Evolutionary conservation across 2,329 filamentous ascomycete species (phyloP), one percentile per base, ranked within the genome.

Genomic region (Thelonectria discophora): DNA sequence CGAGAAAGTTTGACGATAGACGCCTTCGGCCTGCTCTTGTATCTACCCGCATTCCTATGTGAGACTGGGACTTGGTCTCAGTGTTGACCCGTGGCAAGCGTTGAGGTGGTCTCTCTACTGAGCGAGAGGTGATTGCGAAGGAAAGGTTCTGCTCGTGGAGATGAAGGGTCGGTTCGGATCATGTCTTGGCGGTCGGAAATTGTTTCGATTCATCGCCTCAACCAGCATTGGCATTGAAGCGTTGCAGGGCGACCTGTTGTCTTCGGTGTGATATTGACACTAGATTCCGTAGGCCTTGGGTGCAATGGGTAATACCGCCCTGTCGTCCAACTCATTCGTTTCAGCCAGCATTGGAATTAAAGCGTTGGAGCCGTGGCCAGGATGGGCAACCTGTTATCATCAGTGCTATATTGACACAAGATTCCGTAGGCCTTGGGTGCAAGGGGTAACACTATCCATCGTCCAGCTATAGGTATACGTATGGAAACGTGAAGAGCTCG

Each of bases 401-500:
- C n/a, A n/a, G n/a, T n/a, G n/a, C n/a, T n/a, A n/a, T n/a, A n/a
- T n/a, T n/a, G n/a, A n/a, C n/a, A n/a, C n/a, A n/a, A n/a, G n/a
- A n/a, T n/a, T n/a, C n/a, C n/a, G n/a, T n/a, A n/a, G n/a, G n/a
- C n/a, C n/a, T n/a, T n/a, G n/a, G n/a, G n/a, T n/a, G n/a, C n/a
- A n/a, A n/a, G n/a, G n/a, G n/a, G n/a, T n/a, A n/a, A n/a, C n/a
- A n/a, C n/a, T n/a, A n/a, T n/a, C n/a, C n/a, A n/a, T n/a, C n/a
- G n/a, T n/a, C n/a, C n/a, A n/a, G n/a, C n/a, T n/a, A n/a, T n/a
- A n/a, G n/a, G 4, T 85, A 97, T 95, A 79, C 95, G 89, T 95
- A 99, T 98, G 12, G 95, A 93, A 56, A 94, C 86, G 76, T 99
- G 94, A 63, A 99, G 81, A 63, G 94, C 90, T 69, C 94, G 87